Conservation (phyloP, 2,329 filamentous ascomycete genomes). For the Colletotrichum chlorophyti region DNA sequence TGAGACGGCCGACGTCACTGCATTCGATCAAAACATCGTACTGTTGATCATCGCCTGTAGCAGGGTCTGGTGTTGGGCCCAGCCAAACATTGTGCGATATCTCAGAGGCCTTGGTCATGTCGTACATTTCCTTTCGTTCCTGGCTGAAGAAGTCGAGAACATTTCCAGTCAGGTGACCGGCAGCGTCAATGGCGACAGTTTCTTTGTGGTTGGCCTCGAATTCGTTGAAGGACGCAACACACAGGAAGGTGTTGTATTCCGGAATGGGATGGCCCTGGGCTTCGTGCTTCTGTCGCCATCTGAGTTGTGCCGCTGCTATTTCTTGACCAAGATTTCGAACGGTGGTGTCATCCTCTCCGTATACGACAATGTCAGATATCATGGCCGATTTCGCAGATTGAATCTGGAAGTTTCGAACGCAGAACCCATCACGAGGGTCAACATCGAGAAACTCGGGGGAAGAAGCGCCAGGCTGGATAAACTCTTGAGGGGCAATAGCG, state of each 20-base stretch:
- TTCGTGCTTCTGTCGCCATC: slow-evolving; percentile 74
- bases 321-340: slow-evolving; percentile 70
- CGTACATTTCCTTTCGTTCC: slow-evolving; percentile 90
- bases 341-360: slow-evolving; percentile 74
- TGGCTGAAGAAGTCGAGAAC: slow-evolving; percentile 89
- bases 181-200: slow-evolving; percentile 77
- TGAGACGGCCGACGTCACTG: slow-evolving; percentile 81
- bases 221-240: slow-evolving; percentile 66
- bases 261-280: slow-evolving; percentile 60
- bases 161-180: slow-evolving; percentile 74
- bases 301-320: slow-evolving; percentile 78
- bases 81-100: slow-evolving; percentile 91
- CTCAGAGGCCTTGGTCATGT: slow-evolving; percentile 88
- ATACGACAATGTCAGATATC: slow-evolving; percentile 91
- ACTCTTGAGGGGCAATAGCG: slow-evolving; percentile 81
- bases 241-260: slow-evolving; percentile 86
- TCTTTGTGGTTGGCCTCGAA: slow-evolving; percentile 75
- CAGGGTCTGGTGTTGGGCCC: slow-evolving; percentile 81
- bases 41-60: slow-evolving; percentile 61
- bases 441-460: slow-evolving; percentile 76
- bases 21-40: slow-evolving; percentile 91
- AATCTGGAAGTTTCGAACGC: slow-evolving; percentile 96
- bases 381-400: slow-evolving; percentile 88
- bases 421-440: slow-evolving; percentile 90
- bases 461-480: slow-evolving; percentile 61